Evolutionary conservation across 2,329 filamentous ascomycete species (phyloP).

Genomic region (Venturia carpophila): DNA sequence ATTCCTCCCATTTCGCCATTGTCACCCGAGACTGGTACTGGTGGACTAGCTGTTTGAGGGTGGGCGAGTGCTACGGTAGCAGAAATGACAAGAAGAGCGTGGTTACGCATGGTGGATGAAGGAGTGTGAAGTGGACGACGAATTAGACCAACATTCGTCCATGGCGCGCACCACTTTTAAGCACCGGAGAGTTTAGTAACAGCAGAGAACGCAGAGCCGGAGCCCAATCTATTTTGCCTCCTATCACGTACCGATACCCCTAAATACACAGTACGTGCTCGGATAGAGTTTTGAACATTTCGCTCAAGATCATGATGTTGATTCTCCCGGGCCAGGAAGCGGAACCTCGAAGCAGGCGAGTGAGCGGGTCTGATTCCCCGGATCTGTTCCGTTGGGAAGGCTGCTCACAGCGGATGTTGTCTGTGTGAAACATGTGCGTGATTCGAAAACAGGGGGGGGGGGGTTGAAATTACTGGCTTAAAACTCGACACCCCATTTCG

Average conservation of each 20-base stretch:
- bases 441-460: neutral
- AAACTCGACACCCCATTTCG: neutral
- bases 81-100: neutral
- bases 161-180: neutral
- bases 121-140: no score
- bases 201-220: neutral
- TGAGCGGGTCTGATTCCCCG: neutral
- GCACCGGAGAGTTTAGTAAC: neutral
- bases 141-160: no score
- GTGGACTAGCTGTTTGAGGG: constrained; percentile 6
- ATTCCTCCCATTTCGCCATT: constrained; percentile 15
- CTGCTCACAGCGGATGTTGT: neutral
- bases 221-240: neutral
- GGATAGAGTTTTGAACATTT: neutral
- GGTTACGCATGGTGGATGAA: neutral
- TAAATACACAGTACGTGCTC: neutral
- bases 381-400: neutral
- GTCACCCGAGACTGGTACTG: constrained; percentile 3
- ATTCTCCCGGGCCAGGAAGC: neutral
- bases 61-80: neutral
- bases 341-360: neutral
- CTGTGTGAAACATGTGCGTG: neutral
- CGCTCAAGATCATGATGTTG: neutral
- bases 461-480: neutral
- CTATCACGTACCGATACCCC: neutral